Conservation (phyloP, 352 stramenopile genomes). For the Phytophthora boehmeriae region DNA sequence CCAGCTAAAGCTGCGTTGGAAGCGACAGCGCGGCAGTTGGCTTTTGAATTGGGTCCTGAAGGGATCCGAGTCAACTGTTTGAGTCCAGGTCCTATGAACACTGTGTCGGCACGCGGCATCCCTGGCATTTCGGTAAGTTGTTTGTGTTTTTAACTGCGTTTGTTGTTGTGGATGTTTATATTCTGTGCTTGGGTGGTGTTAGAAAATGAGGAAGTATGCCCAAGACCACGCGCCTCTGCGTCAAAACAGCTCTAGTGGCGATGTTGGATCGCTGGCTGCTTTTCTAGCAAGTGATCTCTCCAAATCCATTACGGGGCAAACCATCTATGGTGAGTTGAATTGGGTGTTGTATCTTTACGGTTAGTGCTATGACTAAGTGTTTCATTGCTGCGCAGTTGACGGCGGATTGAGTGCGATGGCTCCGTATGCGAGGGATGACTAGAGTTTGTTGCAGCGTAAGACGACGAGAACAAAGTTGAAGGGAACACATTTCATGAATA, state of each 20-base stretch:
- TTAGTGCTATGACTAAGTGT: conserved; percentile 12
- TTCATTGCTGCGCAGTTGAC: conserved; percentile 54
- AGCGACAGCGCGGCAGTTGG: conserved; percentile 80
- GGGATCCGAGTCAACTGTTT: conserved; percentile 92
- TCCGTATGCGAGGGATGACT: conserved; percentile 38
- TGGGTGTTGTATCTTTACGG: background rate
- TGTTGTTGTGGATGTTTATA: background rate
- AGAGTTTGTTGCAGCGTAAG: background rate
- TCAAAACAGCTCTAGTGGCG: conserved; percentile 67
- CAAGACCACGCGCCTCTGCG: conserved; percentile 65
- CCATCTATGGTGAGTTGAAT: conserved; percentile 73
- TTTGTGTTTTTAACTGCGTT: background rate
- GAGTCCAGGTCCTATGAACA: conserved; percentile 91
- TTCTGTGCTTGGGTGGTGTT: conserved; percentile 10
- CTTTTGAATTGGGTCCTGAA: conserved; percentile 74
- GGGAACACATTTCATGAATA: background rate
- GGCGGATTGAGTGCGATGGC: conserved; percentile 69
- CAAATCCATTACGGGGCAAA: conserved; percentile 89
- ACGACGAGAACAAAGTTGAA: background rate
- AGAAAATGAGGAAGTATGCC: conserved; percentile 86
- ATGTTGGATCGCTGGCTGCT: conserved; percentile 81
- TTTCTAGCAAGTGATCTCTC: conserved; percentile 84
- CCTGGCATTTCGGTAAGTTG: conserved; percentile 75
- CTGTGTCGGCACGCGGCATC: conserved; percentile 90
- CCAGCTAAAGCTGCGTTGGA: conserved; percentile 92